Base-by-base conservation (phyloP, 768 basidiomycete species). In the Lactarius sanguifluus region DNA sequence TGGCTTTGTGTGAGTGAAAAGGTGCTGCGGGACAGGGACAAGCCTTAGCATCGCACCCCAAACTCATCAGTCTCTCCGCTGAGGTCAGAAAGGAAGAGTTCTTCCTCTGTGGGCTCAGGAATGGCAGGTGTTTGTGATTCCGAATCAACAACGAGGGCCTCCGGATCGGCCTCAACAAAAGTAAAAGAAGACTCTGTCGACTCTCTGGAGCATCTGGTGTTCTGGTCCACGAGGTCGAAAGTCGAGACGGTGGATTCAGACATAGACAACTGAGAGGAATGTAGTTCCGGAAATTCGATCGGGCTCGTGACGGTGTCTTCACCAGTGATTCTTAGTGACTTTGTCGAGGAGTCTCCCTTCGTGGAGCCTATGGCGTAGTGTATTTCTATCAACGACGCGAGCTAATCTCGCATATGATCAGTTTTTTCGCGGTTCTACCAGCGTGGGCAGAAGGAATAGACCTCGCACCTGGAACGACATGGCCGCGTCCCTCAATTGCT, bases 361-460 rank as follows among this genome's bases (percentile, higher is more conserved):
- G 47, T n/a, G 28, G 60, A 34, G 28, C 69, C 62, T 41, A 71
- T 60, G n/a, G 69, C 65, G 54, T 71, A 69, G 32, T 72, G 71
- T 47, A 72, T 72, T 57, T 72, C 71, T 55, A 72, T 71, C 30
- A 72, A 63, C 16, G 70, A 71, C 5, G 67, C 61, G 13, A 72
- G 61, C 71, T 72, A 25, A 32, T 43, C 28, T 30, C 54, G 4
- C 30, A 28, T 13, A 38, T 9, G 10, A 2, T 56, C 30, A 43
- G 41, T n/a, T 67, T 32, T 50, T 47, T 47, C n/a, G n/a, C n/a
- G n/a, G n/a, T 23, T 25, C 38, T 41, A 30, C 30, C 32, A 32
- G 32, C 32, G 32, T 32, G 7, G 32, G 23, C 18, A 16, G 36
- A 13, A 50, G 32, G 9, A 28, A 20, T 8, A 1, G 52, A 18